These are phyloP conservation scores for Tetracladium setigerum DNA, from an alignment of 495 filamentous ascomycete species.

Conservation along the genomic window DNA sequence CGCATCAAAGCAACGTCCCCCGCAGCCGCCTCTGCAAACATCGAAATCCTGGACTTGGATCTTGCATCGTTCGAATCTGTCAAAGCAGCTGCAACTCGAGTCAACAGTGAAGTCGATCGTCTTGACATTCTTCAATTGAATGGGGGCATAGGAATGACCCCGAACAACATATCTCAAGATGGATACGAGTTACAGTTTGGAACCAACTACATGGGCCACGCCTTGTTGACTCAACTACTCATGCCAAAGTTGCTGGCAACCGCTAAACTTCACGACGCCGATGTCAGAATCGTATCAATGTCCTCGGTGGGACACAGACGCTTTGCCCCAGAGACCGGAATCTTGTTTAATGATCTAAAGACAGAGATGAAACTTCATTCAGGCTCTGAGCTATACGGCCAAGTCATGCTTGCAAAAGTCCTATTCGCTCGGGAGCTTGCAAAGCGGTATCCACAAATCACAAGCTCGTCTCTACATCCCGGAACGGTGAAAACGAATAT, in stretches of 20 bases:
- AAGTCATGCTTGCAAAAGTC: slow-evolving; percentile 64
- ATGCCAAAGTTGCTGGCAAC: slow-evolving; percentile 17
- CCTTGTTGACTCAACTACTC: slow-evolving; percentile 48
- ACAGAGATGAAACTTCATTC: slow-evolving; percentile 25
- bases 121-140: slow-evolving; percentile 66
- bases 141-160: too few species aligned
- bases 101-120: slow-evolving; percentile 82
- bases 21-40: not conserved
- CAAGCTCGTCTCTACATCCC: slow-evolving; percentile 53
- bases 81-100: slow-evolving; percentile 10
- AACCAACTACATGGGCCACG: slow-evolving; percentile 51
- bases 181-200: slow-evolving; percentile 51
- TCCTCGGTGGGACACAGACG: slow-evolving; percentile 29
- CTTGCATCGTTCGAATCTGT: slow-evolving; percentile 17
- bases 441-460: slow-evolving; percentile 46
- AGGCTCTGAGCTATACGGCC: slow-evolving; percentile 50
- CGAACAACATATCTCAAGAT: slow-evolving; percentile 6
- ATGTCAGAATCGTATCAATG: slow-evolving; percentile 34
- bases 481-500: slow-evolving; percentile 40
- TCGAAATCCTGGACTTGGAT: slow-evolving; percentile 16
- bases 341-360: slow-evolving; percentile 30
- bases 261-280: too few species aligned
- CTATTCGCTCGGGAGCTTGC: slow-evolving; percentile 53
- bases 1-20: slow-evolving; percentile 38
- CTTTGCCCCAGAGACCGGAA: slow-evolving; percentile 25